Evolutionary conservation across 2,329 filamentous ascomycete genomes (phyloP).

Genomic region (Aspergillus latus): DNA sequence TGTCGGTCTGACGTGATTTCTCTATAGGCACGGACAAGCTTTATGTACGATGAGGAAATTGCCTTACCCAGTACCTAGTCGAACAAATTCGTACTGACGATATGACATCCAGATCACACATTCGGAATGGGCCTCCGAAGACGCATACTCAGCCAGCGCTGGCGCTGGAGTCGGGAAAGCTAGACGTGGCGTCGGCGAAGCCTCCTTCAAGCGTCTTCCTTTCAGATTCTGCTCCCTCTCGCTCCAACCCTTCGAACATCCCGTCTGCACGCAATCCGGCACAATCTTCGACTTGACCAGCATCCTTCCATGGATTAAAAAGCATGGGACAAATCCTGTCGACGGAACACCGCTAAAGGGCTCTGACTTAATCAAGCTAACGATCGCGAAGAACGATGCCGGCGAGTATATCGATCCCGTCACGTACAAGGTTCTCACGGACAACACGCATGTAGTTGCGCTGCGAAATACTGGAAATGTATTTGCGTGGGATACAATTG

Average conservation of each 20-base stretch:
- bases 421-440: slow-evolving; percentile 95
- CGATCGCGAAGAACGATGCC: slow-evolving; percentile 88
- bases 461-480: slow-evolving; percentile 87
- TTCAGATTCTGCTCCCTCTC: slow-evolving; percentile 98
- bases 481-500: slow-evolving; percentile 93
- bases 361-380: slow-evolving; percentile 83
- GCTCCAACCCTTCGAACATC: slow-evolving; percentile 90
- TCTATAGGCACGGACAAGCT: slow-evolving; percentile 51
- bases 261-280: slow-evolving; percentile 83
- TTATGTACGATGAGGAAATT: slow-evolving; percentile 39
- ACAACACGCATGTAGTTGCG: slow-evolving; percentile 96
- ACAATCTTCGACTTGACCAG: slow-evolving; percentile 95
- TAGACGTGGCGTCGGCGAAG: slow-evolving; percentile 53
- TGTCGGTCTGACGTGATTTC: neutral
- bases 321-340: slow-evolving; percentile 89
- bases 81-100: slow-evolving; percentile 19
- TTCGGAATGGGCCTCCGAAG: slow-evolving; percentile 92
- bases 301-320: slow-evolving; percentile 90
- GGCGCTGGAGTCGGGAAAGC: slow-evolving; percentile 64
- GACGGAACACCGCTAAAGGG: slow-evolving; percentile 75
- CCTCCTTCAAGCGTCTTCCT: slow-evolving; percentile 80
- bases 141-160: slow-evolving; percentile 80
- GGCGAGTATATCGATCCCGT: slow-evolving; percentile 93
- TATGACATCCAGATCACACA: slow-evolving; percentile 71
- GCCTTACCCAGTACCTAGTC: neutral